phyloP scores from a whole-genome alignment of 2,329 filamentous ascomycete species.

The Sordariomycetes sp. region DNA sequence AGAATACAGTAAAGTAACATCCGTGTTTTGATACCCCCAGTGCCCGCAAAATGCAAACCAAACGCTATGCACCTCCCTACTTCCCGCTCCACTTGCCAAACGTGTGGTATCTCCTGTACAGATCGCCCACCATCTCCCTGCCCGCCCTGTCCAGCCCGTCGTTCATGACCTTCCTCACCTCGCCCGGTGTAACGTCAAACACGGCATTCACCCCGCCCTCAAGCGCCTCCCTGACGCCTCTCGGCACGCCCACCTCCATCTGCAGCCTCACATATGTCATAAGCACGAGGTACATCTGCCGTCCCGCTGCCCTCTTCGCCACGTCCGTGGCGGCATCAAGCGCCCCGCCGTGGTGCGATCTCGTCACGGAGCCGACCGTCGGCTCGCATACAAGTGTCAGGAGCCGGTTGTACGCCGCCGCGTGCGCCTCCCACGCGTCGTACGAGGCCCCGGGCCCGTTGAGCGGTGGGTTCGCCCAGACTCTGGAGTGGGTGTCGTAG shows the following conservation, averaged over 20 bases:
- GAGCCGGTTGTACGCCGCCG: conserved; percentile 41
- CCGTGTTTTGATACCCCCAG: not conserved
- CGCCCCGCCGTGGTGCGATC: conserved; percentile 22
- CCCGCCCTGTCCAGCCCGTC: conserved; percentile 50
- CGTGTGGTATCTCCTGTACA: conserved; percentile 49
- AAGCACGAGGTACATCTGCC: conserved; percentile 51
- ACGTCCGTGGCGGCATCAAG: conserved; percentile 51
- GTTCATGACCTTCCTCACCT: conserved; percentile 44
- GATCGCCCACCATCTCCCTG: conserved; percentile 44
- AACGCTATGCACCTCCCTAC: conserved; percentile 15
- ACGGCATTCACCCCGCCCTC: conserved; percentile 48
- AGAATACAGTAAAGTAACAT: too few species aligned
- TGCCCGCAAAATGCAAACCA: not conserved
- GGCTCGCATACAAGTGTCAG: conserved; percentile 51
- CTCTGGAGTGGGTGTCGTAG: conserved; percentile 13
- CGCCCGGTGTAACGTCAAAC: conserved; percentile 45
- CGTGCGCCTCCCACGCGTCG: conserved; percentile 26
- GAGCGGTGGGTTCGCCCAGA: conserved; percentile 12
- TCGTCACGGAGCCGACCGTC: conserved; percentile 42
- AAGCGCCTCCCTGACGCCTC: conserved; percentile 41
- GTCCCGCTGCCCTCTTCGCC: conserved; percentile 49
- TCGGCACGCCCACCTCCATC: conserved; percentile 41
- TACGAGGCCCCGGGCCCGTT: conserved; percentile 19
- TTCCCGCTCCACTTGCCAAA: conserved; percentile 56
- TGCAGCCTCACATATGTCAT: conserved; percentile 51